Conservation (phyloP, 1,139 yeast genomes). For the Yamadazyma pseudoaaseri region DNA sequence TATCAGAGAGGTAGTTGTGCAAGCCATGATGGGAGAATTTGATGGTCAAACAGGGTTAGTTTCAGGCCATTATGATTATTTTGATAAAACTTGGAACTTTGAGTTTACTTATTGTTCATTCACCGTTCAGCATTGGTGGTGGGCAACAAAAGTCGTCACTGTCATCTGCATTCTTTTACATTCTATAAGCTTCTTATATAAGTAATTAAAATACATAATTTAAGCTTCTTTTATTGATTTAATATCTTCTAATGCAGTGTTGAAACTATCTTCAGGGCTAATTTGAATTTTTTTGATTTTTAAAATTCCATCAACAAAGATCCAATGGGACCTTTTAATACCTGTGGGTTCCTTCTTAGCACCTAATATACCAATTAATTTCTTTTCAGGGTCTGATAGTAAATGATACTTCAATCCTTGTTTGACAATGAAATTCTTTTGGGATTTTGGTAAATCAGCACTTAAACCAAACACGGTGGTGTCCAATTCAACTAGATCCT, state of each 20-base stretch:
- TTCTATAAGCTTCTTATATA: slow-evolving; percentile 20
- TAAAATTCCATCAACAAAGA: slow-evolving; percentile 75
- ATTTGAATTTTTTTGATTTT: slow-evolving; percentile 63
- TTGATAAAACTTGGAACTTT: slow-evolving; percentile 56
- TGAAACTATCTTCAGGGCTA: slow-evolving; percentile 76
- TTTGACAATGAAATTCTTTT: slow-evolving; percentile 70
- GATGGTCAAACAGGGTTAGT: slow-evolving; percentile 86
- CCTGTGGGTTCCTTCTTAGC: slow-evolving; percentile 82
- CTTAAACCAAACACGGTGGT: slow-evolving; percentile 63
- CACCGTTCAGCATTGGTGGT: slow-evolving; percentile 91
- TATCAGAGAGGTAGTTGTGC: slow-evolving; percentile 78
- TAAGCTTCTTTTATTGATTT: slow-evolving; percentile 15
- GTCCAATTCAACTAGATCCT: slow-evolving; percentile 51
- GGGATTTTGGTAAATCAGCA: slow-evolving; percentile 73
- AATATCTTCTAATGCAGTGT: slow-evolving; percentile 58
- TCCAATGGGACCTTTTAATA: slow-evolving; percentile 85
- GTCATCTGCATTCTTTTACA: slow-evolving; percentile 44
- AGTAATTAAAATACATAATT: slow-evolving; percentile 2
- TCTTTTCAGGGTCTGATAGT: slow-evolving; percentile 71
- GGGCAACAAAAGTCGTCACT: slow-evolving; percentile 71
- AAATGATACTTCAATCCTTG: slow-evolving; percentile 72
- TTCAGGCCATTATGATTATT: slow-evolving; percentile 57
- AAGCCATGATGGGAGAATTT: slow-evolving; percentile 95
- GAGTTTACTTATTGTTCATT: slow-evolving; percentile 74
- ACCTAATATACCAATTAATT: slow-evolving; percentile 72